Base-by-base conservation (phyloP, 1,139 yeast genomes). In the Pichiaceae sp. region DNA sequence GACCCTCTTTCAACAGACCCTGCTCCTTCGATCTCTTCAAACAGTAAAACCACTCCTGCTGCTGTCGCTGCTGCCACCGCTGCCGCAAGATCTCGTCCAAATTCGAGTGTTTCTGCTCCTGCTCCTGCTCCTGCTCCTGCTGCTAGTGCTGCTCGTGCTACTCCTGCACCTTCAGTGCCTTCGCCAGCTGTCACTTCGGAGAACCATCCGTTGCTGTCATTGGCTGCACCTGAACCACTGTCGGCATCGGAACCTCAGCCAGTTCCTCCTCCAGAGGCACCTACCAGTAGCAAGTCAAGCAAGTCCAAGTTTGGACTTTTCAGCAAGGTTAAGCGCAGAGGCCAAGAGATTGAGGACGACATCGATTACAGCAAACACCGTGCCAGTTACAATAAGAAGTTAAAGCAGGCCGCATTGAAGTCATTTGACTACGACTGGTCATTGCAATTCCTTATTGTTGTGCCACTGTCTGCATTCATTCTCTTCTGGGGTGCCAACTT, bases 401-500 rank as follows among this genome's bases (percentile, higher is more conserved):
- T 52, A 24, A 54, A 50, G 31, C 39, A 43, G 3, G 48, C 54
- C 3, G 59, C 65, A 20, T 50, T 56, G 26, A 68, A 70, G 37
- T 67, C 73, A 5, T 66, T 68, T 42, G 68, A 79, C 33, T 85
- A 81, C 53, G 94, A 83, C 50, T 86, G 96, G 95, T 68, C 79
- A 7, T 48, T 84, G 19, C 95, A 86, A 56, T 84, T 74, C 48
- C 48, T 82, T 24, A 45, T 79, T 3, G 57, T 79, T 25, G 84
- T 79, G 6, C 95, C 95, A 4, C 36, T 82, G n/a, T 64, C 78
- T 0, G 62, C 76, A 1, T 67, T 72, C 32, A 45, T 79, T 21
- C 50, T 76, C 16, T 74, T 70, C 46, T 62, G 70, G 34, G 64
- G 69, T 32, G 74, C 79, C 1, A 67, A 64, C 42, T 62, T 82